Conservation (phyloP, 768 basidiomycete species). For the Mycena crocata region DNA sequence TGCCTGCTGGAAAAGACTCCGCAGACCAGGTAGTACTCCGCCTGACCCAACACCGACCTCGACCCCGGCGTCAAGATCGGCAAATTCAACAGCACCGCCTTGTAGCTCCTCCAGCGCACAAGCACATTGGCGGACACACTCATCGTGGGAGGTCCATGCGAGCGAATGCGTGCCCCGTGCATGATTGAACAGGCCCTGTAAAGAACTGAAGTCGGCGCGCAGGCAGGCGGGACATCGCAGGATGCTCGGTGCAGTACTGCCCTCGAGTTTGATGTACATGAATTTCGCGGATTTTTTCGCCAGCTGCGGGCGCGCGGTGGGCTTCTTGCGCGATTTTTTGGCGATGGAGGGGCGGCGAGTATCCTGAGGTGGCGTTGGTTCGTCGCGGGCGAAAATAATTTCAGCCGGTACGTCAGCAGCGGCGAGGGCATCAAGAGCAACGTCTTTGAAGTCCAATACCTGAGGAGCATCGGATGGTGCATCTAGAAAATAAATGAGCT, state of each 20-base stretch:
- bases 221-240: slow-evolving; percentile 60
- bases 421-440: slow-evolving; percentile 55
- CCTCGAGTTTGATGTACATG: slow-evolving; percentile 52
- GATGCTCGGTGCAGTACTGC: slow-evolving; percentile 40
- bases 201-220: slow-evolving; percentile 58
- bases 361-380: slow-evolving; percentile 35
- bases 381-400: slow-evolving; percentile 49
- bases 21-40: slow-evolving; percentile 58
- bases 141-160: slow-evolving; percentile 68
- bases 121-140: slow-evolving; percentile 64
- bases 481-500: slow-evolving; percentile 16
- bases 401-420: slow-evolving; percentile 54
- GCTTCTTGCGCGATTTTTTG: slow-evolving; percentile 34
- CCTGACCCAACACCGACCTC: slow-evolving; percentile 57
- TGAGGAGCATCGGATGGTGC: slow-evolving; percentile 23
- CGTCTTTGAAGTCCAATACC: slow-evolving; percentile 48
- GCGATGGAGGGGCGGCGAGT: slow-evolving; percentile 29
- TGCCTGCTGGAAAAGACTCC: slow-evolving; percentile 62
- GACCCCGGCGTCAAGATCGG: slow-evolving; percentile 51
- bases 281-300: slow-evolving; percentile 46
- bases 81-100: slow-evolving; percentile 48
- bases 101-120: slow-evolving; percentile 29
- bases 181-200: slow-evolving; percentile 68
- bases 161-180: slow-evolving; percentile 60
- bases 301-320: slow-evolving; percentile 41